Conservation (phyloP, 2,329 filamentous ascomycete genomes). For the Claviceps sp. region DNA sequence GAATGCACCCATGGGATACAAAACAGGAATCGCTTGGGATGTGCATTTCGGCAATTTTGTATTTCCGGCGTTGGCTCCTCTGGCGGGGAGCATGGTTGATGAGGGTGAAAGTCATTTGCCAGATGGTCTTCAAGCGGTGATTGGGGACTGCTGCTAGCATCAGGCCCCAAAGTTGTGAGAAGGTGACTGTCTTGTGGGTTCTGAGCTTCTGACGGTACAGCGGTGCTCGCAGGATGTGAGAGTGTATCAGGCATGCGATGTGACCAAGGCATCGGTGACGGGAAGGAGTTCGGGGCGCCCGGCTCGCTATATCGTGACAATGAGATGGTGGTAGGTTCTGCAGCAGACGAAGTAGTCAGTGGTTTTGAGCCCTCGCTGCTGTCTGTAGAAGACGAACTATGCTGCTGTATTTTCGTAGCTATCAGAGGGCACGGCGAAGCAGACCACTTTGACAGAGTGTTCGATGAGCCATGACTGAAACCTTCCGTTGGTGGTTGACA, state of each 20-base stretch:
- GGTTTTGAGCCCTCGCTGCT: slow-evolving; percentile 31
- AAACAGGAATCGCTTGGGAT: slow-evolving; percentile 30
- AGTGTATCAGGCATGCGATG: not conserved
- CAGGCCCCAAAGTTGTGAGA: not conserved
- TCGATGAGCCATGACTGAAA: slow-evolving; percentile 2
- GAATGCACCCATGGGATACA: slow-evolving; percentile 45
- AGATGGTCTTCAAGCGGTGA: not conserved
- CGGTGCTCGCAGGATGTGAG: not conserved
- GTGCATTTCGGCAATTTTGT: not conserved
- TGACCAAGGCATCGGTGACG: slow-evolving; percentile 2
- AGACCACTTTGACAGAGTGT: not conserved
- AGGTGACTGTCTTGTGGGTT: not conserved
- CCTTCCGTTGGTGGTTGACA: slow-evolving; percentile 3
- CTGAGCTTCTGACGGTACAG: not conserved
- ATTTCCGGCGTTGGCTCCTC: not conserved
- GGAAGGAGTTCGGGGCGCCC: slow-evolving; percentile 6
- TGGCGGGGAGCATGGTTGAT: not conserved
- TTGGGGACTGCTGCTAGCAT: not conserved
- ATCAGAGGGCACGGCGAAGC: not conserved
- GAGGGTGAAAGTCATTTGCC: not conserved
- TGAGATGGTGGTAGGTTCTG: not conserved
- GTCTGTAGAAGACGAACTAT: not conserved
- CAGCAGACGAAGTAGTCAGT: slow-evolving; percentile 19
- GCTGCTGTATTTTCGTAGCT: not conserved
- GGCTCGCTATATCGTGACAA: slow-evolving; percentile 3